Conservation (phyloP, 2,329 filamentous ascomycete species). For the Thermothelomyces thermophilus region DNA sequence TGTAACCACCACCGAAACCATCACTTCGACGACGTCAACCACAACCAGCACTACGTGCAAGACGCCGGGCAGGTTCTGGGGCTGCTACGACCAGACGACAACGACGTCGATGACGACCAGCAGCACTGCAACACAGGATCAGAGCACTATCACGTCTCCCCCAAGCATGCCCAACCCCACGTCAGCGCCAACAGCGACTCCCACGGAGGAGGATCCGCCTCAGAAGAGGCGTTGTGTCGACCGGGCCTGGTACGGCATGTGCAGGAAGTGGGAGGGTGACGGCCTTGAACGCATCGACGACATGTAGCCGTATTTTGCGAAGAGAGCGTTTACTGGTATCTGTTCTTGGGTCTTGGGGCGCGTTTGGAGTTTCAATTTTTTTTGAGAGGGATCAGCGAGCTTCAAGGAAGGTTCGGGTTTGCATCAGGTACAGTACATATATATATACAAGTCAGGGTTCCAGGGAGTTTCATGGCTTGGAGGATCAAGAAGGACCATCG, state of each 20-base stretch:
- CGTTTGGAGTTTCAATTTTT: conserved; percentile 7
- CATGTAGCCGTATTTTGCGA: conserved; percentile 16
- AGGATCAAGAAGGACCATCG: no score
- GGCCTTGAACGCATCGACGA: conserved; percentile 13
- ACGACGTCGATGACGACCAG: conserved; percentile 7
- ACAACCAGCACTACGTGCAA: conserved; percentile 37
- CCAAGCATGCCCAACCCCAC: conserved; percentile 27
- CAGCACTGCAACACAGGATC: conserved; percentile 22
- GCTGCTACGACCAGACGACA: conserved; percentile 40
- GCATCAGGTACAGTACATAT: no score
- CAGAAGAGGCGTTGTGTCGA: conserved; percentile 10
- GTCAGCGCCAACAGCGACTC: conserved; percentile 25
- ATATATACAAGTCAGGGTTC: no score
- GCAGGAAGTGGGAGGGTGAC: conserved; percentile 19
- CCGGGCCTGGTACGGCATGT: conserved; percentile 23
- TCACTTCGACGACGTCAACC: conserved; percentile 27
- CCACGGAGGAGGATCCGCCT: conserved; percentile 14
- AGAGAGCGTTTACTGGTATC: no score
- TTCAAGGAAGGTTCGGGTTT: no score
- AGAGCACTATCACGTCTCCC: conserved; percentile 25
- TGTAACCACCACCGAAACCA: conserved; percentile 30
- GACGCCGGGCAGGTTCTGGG: conserved; percentile 51
- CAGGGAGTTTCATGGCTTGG: no score
- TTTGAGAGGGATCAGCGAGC: no score
- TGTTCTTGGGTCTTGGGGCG: conserved; percentile 13